Evolutionary conservation across 2,329 filamentous ascomycete genomes (phyloP).

Genomic region (Phaeosphaeriaceae sp.): DNA sequence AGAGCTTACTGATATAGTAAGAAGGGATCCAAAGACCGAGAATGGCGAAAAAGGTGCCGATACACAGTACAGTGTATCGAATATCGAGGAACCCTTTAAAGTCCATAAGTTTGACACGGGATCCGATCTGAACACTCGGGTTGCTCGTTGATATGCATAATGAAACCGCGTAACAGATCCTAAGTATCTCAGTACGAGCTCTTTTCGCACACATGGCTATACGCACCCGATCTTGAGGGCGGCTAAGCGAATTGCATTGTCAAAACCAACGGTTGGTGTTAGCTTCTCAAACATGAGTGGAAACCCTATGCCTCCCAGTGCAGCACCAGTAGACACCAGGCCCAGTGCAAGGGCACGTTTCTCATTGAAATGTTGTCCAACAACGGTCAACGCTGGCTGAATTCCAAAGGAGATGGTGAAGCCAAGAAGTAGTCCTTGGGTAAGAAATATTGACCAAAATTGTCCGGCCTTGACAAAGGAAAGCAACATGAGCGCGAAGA

Average conservation of each 20-base stretch:
- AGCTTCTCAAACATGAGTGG: constrained; percentile 64
- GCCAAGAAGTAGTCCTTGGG: constrained; percentile 55
- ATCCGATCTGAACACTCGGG: constrained; percentile 11
- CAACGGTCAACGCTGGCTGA: constrained; percentile 50
- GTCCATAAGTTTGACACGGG: constrained; percentile 38
- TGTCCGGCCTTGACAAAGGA: constrained; percentile 30
- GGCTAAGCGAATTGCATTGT: constrained; percentile 67
- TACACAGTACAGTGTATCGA: constrained; percentile 38
- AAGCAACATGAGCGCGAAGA: constrained; percentile 28
- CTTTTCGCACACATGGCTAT: constrained; percentile 49
- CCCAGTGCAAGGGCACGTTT: constrained; percentile 53
- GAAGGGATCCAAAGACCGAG: constrained; percentile 40
- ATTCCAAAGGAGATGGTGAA: constrained; percentile 52
- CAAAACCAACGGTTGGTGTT: constrained; percentile 63
- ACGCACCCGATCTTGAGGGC: constrained; percentile 57
- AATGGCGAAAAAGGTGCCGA: constrained; percentile 37
- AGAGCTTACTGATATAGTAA: constrained; percentile 46
- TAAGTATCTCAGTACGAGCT: constrained; percentile 58
- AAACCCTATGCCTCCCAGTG: constrained; percentile 60
- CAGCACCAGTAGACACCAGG: constrained; percentile 50
- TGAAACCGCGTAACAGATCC: constrained; percentile 54
- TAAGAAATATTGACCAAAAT: constrained; percentile 54
- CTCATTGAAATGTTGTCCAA: constrained; percentile 54
- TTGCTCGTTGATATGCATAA: constrained; percentile 40
- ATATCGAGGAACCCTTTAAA: constrained; percentile 41